Evolutionary conservation across 441 rosid genomes (phyloP).

Genomic region (Aquilaria agallochum): DNA sequence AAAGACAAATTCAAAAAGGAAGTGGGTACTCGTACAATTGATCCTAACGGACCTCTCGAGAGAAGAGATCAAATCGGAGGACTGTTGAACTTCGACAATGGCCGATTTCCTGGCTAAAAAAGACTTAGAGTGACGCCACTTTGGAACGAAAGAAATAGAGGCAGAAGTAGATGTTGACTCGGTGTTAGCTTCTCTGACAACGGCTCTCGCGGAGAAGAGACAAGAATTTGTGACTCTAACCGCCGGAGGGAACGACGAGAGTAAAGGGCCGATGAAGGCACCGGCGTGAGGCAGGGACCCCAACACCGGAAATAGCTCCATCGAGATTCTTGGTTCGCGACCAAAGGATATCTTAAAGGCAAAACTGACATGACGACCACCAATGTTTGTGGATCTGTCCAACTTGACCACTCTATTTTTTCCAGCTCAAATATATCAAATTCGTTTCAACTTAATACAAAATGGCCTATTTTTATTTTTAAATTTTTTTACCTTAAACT

Average conservation of each 20-base stretch:
- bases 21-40: background rate
- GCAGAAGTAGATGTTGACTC: constrained; percentile 17
- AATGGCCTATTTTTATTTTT: too few relatives aligned
- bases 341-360: too few relatives aligned
- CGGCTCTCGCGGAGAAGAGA: constrained; percentile 9
- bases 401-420: background rate
- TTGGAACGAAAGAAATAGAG: constrained; percentile 6
- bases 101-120: constrained; percentile 65
- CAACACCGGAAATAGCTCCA: constrained; percentile 36
- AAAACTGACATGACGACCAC: background rate
- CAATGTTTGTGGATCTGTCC: background rate
- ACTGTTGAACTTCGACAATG: constrained; percentile 46
- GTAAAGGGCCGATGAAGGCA: constrained; percentile 15
- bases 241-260: constrained; percentile 11
- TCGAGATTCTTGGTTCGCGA: background rate
- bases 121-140: constrained; percentile 43
- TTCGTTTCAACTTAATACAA: too few relatives aligned
- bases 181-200: constrained; percentile 18
- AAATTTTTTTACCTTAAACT: too few relatives aligned
- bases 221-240: constrained; percentile 3
- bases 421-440: background rate
- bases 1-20: background rate
- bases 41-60: constrained; percentile 45
- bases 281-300: constrained; percentile 23
- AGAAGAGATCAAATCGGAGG: constrained; percentile 49